phyloP scores from a whole-genome alignment of 2,329 filamentous ascomycete species.

The Mollisiaceae sp. region DNA sequence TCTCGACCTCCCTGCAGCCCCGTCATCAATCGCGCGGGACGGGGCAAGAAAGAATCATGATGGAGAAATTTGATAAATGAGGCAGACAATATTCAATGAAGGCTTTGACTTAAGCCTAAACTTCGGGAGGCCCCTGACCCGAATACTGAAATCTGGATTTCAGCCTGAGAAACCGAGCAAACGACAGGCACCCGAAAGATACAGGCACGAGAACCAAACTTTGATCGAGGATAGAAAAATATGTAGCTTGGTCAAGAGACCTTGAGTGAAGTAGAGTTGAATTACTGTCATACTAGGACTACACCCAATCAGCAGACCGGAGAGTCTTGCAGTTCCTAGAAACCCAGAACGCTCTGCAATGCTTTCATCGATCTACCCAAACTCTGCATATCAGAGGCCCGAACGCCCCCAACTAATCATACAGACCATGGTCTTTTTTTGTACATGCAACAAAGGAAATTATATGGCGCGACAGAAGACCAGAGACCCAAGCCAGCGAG shows the following conservation, averaged over 20 bases:
- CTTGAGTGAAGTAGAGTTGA: constrained; percentile 26
- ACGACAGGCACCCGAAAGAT: background rate
- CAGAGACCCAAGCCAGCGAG: background rate
- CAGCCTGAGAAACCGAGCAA: background rate
- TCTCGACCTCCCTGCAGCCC: background rate
- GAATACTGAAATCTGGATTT: background rate
- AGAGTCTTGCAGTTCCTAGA: constrained; percentile 2
- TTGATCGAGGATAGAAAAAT: background rate
- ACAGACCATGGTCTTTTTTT: constrained; percentile 9
- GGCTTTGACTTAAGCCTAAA: background rate
- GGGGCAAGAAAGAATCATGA: background rate
- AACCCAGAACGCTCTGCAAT: constrained; percentile 32
- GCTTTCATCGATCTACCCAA: constrained; percentile 24
- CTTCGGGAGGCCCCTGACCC: background rate
- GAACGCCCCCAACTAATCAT: constrained; percentile 31
- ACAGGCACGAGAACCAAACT: background rate
- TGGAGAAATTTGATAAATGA: background rate
- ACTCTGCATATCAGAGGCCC: constrained; percentile 15
- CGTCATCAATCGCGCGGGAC: background rate
- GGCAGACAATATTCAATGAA: background rate
- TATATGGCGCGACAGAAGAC: constrained; percentile 11
- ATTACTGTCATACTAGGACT: constrained; percentile 23
- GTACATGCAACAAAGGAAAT: constrained; percentile 24
- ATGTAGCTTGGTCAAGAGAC: constrained; percentile 4
- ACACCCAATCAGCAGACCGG: background rate